Evolutionary conservation across 225 moss, liverwort and hornwort genomes (phyloP).

Genomic region (Marchantia paleacea): DNA sequence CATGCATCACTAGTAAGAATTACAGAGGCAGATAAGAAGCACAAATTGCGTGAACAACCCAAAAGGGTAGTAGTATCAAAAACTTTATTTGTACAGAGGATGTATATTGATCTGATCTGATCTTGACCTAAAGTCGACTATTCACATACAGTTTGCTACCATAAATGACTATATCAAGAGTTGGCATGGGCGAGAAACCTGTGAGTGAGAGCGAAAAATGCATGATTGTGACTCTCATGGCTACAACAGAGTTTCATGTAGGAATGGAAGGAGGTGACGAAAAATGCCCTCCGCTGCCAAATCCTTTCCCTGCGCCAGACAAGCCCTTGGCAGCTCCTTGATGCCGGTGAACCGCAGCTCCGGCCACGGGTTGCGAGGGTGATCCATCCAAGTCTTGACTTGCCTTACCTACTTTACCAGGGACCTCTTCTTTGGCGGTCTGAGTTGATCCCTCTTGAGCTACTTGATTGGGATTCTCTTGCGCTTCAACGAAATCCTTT

Average conservation of each 20-base stretch:
- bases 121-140: conserved; percentile 8
- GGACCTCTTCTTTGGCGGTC: conserved; percentile 6
- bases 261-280: conserved; percentile 27
- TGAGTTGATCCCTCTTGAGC: not conserved
- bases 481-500: not conserved
- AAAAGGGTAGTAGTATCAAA: conserved; percentile 8
- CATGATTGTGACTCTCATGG: not conserved
- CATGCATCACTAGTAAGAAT: too few species aligned
- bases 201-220: not conserved
- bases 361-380: conserved; percentile 16
- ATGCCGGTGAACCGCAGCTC: conserved; percentile 34
- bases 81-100: conserved; percentile 8
- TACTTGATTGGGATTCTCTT: not conserved
- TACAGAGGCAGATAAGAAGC: too few species aligned
- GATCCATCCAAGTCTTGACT: conserved; percentile 17
- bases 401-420: not conserved
- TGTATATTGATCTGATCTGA: conserved; percentile 16
- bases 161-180: not conserved
- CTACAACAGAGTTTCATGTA: not conserved
- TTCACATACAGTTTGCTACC: conserved; percentile 8
- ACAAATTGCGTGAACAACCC: conserved; percentile 5
- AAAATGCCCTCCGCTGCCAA: conserved; percentile 26
- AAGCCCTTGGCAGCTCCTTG: conserved; percentile 41
- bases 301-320: conserved; percentile 26
- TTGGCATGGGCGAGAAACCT: not conserved